phyloP scores from a whole-genome alignment of 257 asterid genomes.

The Ilex aquifolium region DNA sequence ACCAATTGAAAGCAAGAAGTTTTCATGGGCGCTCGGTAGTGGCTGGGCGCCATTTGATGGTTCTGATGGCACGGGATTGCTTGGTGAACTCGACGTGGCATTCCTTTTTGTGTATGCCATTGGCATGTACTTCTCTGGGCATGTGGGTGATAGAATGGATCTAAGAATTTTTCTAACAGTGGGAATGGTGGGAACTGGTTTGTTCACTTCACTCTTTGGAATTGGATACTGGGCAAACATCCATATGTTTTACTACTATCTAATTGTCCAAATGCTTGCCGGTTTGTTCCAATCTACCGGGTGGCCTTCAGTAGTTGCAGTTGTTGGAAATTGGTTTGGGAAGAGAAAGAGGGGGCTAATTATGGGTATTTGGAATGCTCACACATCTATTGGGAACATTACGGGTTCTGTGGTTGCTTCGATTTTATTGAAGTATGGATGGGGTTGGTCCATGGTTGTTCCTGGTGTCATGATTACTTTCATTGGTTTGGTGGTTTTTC shows the following conservation, averaged over 20 bases:
- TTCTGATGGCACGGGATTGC: conserved; percentile 65
- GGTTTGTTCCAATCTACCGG: conserved; percentile 97
- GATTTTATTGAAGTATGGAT: conserved; percentile 64
- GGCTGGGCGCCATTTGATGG: conserved; percentile 95
- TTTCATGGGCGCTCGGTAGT: conserved; percentile 36
- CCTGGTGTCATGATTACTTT: conserved; percentile 70
- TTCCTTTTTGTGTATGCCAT: conserved; percentile 80
- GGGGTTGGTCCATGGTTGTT: conserved; percentile 97
- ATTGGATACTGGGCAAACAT: conserved; percentile 79
- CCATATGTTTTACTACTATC: conserved; percentile 65
- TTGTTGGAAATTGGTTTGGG: conserved; percentile 97
- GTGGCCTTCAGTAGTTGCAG: conserved; percentile 98
- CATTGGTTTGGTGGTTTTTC: conserved; percentile 55
- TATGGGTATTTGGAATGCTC: conserved; percentile 99
- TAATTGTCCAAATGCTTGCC: conserved; percentile 81
- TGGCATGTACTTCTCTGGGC: conserved; percentile 94
- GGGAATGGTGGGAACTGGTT: conserved; percentile 97
- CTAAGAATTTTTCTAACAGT: conserved; percentile 68
- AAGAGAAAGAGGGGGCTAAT: conserved; percentile 91
- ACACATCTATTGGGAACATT: conserved; percentile 92
- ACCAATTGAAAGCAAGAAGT: conserved; percentile 21
- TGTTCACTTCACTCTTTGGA: conserved; percentile 84
- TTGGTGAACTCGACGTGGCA: conserved; percentile 90
- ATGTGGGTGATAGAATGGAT: conserved; percentile 84
- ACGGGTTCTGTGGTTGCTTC: conserved; percentile 85